Base-by-base conservation (phyloP, 140 eudicot genomes). In the Senecio squalidus region DNA sequence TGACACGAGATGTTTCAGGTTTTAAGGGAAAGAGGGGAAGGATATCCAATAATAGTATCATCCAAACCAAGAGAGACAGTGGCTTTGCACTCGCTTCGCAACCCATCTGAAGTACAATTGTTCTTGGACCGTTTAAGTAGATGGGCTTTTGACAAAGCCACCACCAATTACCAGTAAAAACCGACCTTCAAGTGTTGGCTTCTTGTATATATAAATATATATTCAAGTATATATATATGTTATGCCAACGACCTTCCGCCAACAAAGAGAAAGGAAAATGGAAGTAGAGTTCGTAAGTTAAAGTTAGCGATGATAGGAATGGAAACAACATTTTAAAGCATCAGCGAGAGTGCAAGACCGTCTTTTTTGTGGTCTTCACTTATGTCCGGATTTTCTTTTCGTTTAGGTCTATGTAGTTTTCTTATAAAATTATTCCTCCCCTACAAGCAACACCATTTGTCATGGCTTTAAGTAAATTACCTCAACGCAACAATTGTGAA, bases 31-130 rank as follows among this genome's bases (percentile, higher is more conserved):
- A 66, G 83, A 62, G 86, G 83, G 23, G 62, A 62, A 39, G 98
- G 96, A 18, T 70, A 66, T 64, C 88, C 96, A 0, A 79, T 92
- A 23, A 51, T 87, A 17, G 96, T 92, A 22, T 78, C 96, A 0
- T 59, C 79, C 1, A 68, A 47, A 11, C 86, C 98, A 69, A 79
- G 74, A 30, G 86, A 84, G 1, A 92, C 96, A 1, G 20, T n/a
- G 58, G 98, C 96, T 43, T 63, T 75, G 30, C 73, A 84, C 67
- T 92, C 98, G 5, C 72, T 92, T 18, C 84, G 82, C n/a, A 86
- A 77, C 50, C 78, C 98, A 5, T 67, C 86, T 0, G 96, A 92
- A 57, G 98, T 92, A 13, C 66, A 83, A 41, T 40, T 61, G 6
- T 91, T 91, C 68, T 62, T 91, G 78, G 66, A 73, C 58, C 77